Percentiles rank a stretch among this genome's conserved stretches.
Conservation (phyloP, 345 rosid species). For the Populus simonii region DNA sequence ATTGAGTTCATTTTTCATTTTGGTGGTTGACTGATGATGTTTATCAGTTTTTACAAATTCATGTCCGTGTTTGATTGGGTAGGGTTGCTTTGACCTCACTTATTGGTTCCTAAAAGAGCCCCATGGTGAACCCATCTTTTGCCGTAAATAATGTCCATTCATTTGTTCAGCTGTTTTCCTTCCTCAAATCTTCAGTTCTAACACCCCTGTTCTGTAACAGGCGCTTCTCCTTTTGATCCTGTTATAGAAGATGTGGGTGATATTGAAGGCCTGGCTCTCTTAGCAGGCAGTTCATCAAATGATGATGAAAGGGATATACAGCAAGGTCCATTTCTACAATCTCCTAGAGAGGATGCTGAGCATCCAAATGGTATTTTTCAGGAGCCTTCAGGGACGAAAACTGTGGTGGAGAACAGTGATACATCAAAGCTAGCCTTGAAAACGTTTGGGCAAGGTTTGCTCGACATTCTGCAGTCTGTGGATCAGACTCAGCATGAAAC, state of each 20-base stretch:
- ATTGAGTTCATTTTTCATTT: background rate
- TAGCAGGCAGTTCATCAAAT: background rate
- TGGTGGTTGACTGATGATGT: slow-evolving; percentile 4
- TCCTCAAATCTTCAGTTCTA: background rate
- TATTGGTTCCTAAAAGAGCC: slow-evolving; percentile 2
- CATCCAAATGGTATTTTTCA: slow-evolving; percentile 7
- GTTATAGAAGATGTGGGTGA: background rate
- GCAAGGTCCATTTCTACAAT: background rate
- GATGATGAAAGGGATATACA: background rate
- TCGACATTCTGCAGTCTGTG: background rate
- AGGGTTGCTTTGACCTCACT: slow-evolving; percentile 25
- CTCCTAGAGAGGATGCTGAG: slow-evolving; percentile 12
- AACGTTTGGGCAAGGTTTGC: slow-evolving; percentile 2
- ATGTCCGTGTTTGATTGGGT: slow-evolving; percentile 22
- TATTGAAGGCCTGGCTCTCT: slow-evolving; percentile 2
- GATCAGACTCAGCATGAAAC: background rate
- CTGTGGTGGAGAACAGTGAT: background rate
- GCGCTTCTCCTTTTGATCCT: slow-evolving; percentile 15
- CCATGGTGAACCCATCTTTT: background rate
- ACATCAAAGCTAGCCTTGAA: background rate
- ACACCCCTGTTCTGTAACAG: background rate
- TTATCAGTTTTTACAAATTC: background rate
- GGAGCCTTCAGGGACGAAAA: background rate
- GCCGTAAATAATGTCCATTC: background rate
- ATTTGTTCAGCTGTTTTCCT: background rate